phyloP scores from a whole-genome alignment of 2,329 filamentous ascomycete species.

The Penicillium sp. region DNA sequence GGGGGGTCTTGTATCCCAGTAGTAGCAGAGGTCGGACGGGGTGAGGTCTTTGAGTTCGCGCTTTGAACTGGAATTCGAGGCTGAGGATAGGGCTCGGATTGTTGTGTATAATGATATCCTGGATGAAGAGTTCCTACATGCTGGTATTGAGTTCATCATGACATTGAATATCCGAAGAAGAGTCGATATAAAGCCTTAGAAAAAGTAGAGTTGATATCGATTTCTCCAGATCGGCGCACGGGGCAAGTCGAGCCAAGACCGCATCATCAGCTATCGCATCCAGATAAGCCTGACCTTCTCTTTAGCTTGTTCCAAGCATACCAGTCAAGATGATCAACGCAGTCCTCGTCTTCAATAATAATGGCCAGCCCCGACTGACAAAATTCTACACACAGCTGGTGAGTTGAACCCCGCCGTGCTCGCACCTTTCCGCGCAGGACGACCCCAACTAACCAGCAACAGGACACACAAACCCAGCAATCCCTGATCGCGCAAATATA shows the following conservation, averaged over 20 bases:
- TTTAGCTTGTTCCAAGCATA: no score
- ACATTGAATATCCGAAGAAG: neutral
- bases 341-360: slow-evolving; percentile 97
- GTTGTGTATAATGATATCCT: slow-evolving; percentile 13
- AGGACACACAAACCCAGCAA: slow-evolving; percentile 98
- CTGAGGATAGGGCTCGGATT: slow-evolving; percentile 2
- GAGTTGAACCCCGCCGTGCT: slow-evolving; percentile 20
- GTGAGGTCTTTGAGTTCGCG: slow-evolving; percentile 30
- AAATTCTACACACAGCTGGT: slow-evolving; percentile 99
- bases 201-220: slow-evolving; percentile 3
- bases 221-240: slow-evolving; percentile 21
- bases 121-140: slow-evolving; percentile 2
- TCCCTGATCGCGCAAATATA: slow-evolving; percentile 97
- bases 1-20: slow-evolving; percentile 52
- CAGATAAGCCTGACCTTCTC: slow-evolving; percentile 8
- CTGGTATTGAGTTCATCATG: slow-evolving; percentile 6
- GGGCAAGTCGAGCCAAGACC: slow-evolving; percentile 13
- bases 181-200: neutral
- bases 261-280: slow-evolving; percentile 9
- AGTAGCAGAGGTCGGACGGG: slow-evolving; percentile 39
- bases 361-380: slow-evolving; percentile 90
- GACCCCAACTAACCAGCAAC: slow-evolving; percentile 10
- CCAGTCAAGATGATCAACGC: slow-evolving; percentile 82
- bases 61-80: slow-evolving; percentile 22
- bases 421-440: neutral